Evolutionary conservation across 192 early-diverging fungal species (phyloP).

Genomic region (Rhizophagus prolifer): DNA sequence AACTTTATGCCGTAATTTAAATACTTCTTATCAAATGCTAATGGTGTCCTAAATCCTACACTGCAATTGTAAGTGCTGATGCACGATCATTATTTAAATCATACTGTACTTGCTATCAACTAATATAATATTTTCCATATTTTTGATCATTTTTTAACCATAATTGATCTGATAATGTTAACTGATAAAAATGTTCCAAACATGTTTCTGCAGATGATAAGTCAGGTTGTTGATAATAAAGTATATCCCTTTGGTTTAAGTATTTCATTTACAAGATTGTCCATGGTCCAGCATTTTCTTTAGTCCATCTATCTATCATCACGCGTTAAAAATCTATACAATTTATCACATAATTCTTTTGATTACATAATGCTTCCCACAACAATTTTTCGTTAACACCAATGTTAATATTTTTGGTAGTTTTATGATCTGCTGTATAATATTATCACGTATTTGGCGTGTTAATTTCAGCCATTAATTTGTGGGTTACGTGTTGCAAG

Average conservation of each 20-base stretch:
- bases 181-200: background rate
- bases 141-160: background rate
- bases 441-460: background rate
- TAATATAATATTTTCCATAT: too few species aligned
- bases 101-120: too few species aligned
- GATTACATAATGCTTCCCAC: background rate
- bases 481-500: background rate
- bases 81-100: too few species aligned
- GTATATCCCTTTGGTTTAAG: background rate
- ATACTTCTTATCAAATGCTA: too few species aligned
- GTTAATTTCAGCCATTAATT: background rate
- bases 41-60: too few species aligned
- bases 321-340: background rate
- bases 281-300: background rate
- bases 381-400: background rate
- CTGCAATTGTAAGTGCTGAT: too few species aligned
- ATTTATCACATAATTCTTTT: conserved; percentile 9
- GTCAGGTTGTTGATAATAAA: conserved; percentile 7
- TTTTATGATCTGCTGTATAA: conserved; percentile 16
- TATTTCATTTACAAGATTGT: background rate
- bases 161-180: background rate
- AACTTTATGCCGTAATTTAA: too few species aligned
- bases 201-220: background rate
- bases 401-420: conserved; percentile 5
- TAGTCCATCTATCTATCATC: conserved; percentile 5